Evolutionary conservation across 2,329 filamentous ascomycete species (phyloP), one percentile per base, ranked within the genome.

Genomic region (Fusarium nurragi): DNA sequence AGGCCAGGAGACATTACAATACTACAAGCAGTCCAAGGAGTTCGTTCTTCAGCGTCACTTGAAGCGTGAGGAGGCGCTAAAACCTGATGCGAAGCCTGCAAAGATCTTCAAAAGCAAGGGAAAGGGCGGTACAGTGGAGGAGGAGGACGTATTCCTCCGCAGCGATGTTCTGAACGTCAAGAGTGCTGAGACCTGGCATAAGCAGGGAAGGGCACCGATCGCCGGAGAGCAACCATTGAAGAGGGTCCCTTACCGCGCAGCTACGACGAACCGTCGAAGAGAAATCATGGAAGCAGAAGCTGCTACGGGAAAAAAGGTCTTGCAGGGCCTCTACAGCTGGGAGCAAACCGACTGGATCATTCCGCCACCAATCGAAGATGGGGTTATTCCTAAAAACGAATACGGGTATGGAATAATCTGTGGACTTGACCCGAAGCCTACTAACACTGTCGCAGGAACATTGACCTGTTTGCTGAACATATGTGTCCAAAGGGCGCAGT

Each of bases 321-420:
- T 93, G 59, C 95, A 99, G 74, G 94, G 93, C 0, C 79, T 99
- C 0, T 99, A 93, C 77, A 88, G 91, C 51, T 81, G 85, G 55
- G 88, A 91, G 10, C 95, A 99, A 77, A 99, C 95, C 0, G 92
- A 97, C 53, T 97, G 92, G 88, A 98, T 98, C 74, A 94, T 97
- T 54, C 94, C 94, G 2, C 86, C 90, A 2, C 93, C 94, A 0
- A 97, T 97, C 54, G 77, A 87, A 60, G 86, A 97, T 70, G 94
- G 94, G 1, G 78, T 91, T 14, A 97, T 98, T 60, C 95, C 95
- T 0, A 96, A 95, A 77, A 99, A 99, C 70, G 88, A 89, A 32
- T 99, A 94, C 70, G 94, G 94, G 79, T 80, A 73, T 41, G 74
- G 65, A 3, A 6, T 13, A 23, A 3, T 13, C 3, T 13, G 7